Percentiles rank a stretch among this genome's conserved stretches.
Conservation (phyloP, 805 yeast species). For the Yamadazyma akitaensis region DNA sequence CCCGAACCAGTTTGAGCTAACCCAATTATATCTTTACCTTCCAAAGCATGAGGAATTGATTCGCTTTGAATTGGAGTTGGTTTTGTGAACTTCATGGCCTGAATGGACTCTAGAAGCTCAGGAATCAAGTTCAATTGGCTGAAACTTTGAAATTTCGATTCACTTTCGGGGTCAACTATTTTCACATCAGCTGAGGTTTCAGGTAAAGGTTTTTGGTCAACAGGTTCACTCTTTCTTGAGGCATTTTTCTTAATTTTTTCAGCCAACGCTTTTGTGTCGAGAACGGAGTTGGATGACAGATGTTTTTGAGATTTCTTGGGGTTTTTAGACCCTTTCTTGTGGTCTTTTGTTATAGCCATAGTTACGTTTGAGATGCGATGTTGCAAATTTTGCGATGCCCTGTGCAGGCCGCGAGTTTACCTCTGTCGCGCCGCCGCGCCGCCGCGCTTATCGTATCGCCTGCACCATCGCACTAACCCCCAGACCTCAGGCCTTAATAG, state of each 20-base stretch:
- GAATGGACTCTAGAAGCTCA: constrained; percentile 77
- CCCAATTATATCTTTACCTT: constrained; percentile 92
- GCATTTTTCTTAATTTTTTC: constrained; percentile 47
- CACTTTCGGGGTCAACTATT: constrained; percentile 19
- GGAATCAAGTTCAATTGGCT: constrained; percentile 64
- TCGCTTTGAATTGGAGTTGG: constrained; percentile 96
- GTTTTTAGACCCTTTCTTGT: constrained; percentile 13
- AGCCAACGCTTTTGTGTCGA: constrained; percentile 48
- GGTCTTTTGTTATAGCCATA: constrained; percentile 1
- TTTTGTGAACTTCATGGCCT: constrained; percentile 63
- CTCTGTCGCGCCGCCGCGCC: too few species aligned
- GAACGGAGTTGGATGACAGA: background rate
- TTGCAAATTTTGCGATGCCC: constrained; percentile 4
- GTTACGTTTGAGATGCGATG: constrained; percentile 1
- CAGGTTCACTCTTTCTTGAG: constrained; percentile 14
- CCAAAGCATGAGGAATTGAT: constrained; percentile 85
- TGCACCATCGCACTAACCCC: too few species aligned
- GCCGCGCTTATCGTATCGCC: too few species aligned
- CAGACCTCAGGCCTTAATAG: too few species aligned
- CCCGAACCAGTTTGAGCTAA: constrained; percentile 98
- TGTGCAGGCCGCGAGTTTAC: background rate
- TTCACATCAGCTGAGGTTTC: background rate
- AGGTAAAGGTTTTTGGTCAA: too few species aligned
- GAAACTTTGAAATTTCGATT: constrained; percentile 39
- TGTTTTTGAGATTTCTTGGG: constrained; percentile 7